Base-by-base conservation (phyloP, 768 basidiomycete species). In the Mycena olivaceomarginata region DNA sequence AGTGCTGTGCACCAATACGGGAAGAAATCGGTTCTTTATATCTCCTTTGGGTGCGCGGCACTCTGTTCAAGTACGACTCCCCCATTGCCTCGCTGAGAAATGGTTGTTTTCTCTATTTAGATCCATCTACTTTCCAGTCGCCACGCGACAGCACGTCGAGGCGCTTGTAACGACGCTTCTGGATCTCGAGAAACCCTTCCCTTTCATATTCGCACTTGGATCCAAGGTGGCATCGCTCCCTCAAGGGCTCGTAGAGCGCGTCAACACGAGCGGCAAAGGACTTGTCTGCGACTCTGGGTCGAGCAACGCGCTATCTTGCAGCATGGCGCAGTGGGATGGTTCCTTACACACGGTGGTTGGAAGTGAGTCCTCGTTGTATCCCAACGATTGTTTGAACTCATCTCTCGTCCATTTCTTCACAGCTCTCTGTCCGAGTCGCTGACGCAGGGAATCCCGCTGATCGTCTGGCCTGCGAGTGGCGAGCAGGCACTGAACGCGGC, bases 191-290 rank as follows among this genome's bases (percentile, higher is more conserved):
- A 22, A 64, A n/a, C 72, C 76, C 6, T 77, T 74, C 65, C 77
- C 77, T 1, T 78, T 74, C 68, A 22, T 77, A 5, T 74, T 77
- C 45, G 67, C 67, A 2, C 71, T 77, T n/a, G 76, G 76, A 5
- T 22, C 20, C 0, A 51, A 56, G 31, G 15, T 68, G 57, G 76
- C 77, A 5, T 57, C 77, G 2, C 75, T 76, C 37, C 75, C 75
- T 53, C 15, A 31, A 25, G 56, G 39, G 0, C 64, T 76, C 37
- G 51, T 76, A 22, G 43, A 76, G 37, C 75, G 70, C 11, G 64
- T 71, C 16, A 70, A 71, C 39, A 15, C 63, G 6, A 72, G 69
- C 69, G 75, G 75, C n/a, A 69, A 69, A 20, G 74, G 68, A 2
- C 63, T 75, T 18, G 39, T 69, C 51, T 70, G 40, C 43, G 22